phyloP scores from a whole-genome alignment of 1,284 basidiomycete genomes.

The Tilletia caries region DNA sequence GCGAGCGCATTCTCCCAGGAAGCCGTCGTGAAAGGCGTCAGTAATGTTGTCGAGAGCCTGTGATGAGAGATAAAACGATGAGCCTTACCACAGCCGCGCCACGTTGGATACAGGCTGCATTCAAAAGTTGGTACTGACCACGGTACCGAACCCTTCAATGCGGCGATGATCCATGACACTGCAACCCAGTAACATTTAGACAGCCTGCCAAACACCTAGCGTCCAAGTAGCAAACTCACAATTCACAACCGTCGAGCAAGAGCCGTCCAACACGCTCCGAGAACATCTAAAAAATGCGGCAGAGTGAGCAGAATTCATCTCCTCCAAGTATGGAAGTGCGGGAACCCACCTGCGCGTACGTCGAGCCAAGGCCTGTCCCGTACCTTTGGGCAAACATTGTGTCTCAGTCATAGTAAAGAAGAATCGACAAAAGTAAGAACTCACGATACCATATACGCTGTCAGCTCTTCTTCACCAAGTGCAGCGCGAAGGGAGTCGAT shows the following conservation, averaged over 20 bases:
- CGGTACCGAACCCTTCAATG: constrained; percentile 23
- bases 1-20: constrained; percentile 28
- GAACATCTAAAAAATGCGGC: constrained; percentile 24
- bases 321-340: neutral
- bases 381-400: constrained; percentile 11
- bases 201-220: too few relatives aligned
- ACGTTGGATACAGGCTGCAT: neutral
- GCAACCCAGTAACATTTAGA: neutral
- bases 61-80: neutral
- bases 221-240: too few relatives aligned
- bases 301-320: neutral
- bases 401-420: neutral
- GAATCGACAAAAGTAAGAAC: neutral
- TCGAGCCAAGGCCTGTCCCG: constrained; percentile 30
- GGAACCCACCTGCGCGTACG: constrained; percentile 18
- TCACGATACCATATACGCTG: constrained; percentile 25
- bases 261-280: constrained; percentile 23
- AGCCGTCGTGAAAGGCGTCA: constrained; percentile 28
- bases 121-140: neutral
- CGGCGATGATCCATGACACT: constrained; percentile 24
- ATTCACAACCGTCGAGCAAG: constrained; percentile 28
- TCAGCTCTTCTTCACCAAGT: constrained; percentile 18
- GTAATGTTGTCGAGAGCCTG: constrained; percentile 32
- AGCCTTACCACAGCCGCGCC: neutral
- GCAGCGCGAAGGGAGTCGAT: constrained; percentile 27